Percentiles rank a stretch among this genome's conserved stretches.
Evolutionary conservation across 2,329 filamentous ascomycete genomes (phyloP).

Genomic region (Orbilia quercus): DNA sequence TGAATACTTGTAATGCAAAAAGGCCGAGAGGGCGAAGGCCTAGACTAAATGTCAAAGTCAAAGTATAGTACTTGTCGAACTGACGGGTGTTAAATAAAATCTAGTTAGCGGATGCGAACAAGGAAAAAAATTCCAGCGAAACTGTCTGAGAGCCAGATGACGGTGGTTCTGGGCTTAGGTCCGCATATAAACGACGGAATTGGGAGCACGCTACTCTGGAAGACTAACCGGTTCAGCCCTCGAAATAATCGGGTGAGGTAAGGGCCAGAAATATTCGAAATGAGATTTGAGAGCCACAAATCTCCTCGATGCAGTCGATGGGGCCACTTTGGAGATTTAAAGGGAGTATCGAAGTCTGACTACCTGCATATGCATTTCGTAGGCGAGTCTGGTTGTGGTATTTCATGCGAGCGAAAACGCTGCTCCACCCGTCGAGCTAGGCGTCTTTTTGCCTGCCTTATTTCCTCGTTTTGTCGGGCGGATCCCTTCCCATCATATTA

Average conservation of each 20-base stretch:
- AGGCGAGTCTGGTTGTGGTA: constrained; percentile 44
- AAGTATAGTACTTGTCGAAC: constrained; percentile 23
- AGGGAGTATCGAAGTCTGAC: constrained; percentile 50
- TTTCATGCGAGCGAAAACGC: constrained; percentile 43
- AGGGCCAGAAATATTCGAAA: constrained; percentile 31
- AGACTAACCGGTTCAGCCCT: background rate
- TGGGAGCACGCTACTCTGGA: constrained; percentile 2
- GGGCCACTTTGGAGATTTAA: constrained; percentile 52
- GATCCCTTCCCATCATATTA: constrained; percentile 29
- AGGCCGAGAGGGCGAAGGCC: constrained; percentile 13
- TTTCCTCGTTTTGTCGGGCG: constrained; percentile 39
- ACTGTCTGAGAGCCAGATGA: background rate
- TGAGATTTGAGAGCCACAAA: constrained; percentile 36
- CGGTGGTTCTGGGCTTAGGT: constrained; percentile 17
- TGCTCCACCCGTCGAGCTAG: constrained; percentile 31
- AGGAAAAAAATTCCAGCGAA: constrained; percentile 17
- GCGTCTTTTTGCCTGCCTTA: constrained; percentile 47
- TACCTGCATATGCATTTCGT: constrained; percentile 53
- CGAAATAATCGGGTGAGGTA: constrained; percentile 22
- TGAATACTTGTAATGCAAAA: background rate
- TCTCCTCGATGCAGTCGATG: constrained; percentile 32
- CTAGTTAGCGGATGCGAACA: constrained; percentile 41
- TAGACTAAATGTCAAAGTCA: constrained; percentile 41
- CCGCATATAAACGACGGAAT: constrained; percentile 51
- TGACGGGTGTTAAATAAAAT: constrained; percentile 37